A percentile compares a stretch with the other conserved stretches of the same genome.
Evolutionary conservation across 805 yeast species (phyloP).

Genomic region (Debaryomyces castellii): DNA sequence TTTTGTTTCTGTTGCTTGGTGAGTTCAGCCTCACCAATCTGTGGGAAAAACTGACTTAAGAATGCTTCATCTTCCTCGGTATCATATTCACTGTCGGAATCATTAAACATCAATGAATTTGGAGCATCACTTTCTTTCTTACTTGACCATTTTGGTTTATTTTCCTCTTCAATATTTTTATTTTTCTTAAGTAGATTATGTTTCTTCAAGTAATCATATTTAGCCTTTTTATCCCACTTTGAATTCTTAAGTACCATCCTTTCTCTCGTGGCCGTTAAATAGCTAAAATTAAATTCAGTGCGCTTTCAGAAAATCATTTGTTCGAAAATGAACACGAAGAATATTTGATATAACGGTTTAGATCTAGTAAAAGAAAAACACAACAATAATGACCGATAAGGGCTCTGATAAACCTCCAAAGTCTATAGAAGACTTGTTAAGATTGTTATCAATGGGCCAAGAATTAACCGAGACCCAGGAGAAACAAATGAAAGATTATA

Average conservation of each 20-base stretch:
- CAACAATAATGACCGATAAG: conserved; percentile 9
- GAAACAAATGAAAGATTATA: conserved; percentile 82
- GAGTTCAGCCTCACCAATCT: conserved; percentile 31
- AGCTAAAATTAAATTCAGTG: neutral
- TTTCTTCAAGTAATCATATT: conserved; percentile 35
- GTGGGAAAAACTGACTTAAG: conserved; percentile 40
- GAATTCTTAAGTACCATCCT: conserved; percentile 42
- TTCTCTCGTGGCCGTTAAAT: neutral
- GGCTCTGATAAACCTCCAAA: conserved; percentile 20
- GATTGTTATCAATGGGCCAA: conserved; percentile 52
- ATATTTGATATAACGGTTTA: neutral
- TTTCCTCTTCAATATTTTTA: conserved; percentile 8
- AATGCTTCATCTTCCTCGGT: conserved; percentile 41
- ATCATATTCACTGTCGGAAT: conserved; percentile 35
- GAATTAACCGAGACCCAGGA: conserved; percentile 56
- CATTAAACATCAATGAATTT: conserved; percentile 18
- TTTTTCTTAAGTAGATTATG: conserved; percentile 31
- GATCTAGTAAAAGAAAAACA: neutral
- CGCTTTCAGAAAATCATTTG: neutral
- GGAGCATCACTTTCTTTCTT: conserved; percentile 3
- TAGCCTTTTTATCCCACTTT: conserved; percentile 47
- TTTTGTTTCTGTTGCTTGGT: conserved; percentile 33
- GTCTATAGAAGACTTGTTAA: conserved; percentile 59
- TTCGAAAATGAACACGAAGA: neutral
- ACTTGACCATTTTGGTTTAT: conserved; percentile 35